These are phyloP conservation scores for Pythium sukuiense DNA, from an alignment of 352 stramenopile species.

Conservation along the genomic window DNA sequence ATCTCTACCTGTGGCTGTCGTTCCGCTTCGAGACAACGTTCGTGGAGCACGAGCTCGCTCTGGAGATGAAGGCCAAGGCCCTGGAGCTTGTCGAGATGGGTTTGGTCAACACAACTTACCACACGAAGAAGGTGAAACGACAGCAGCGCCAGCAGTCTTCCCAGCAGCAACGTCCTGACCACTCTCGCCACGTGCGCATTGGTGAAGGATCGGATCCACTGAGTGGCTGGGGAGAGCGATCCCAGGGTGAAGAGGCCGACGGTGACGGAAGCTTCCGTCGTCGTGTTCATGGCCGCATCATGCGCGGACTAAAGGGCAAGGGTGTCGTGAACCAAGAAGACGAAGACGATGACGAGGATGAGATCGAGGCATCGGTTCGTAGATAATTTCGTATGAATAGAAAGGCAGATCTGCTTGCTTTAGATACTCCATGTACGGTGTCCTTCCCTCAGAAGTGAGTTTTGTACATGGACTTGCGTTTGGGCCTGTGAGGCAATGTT, in stretches of 20 bases:
- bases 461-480: no score
- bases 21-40: slow-evolving; percentile 90
- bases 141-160: slow-evolving; percentile 2
- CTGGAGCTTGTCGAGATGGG: slow-evolving; percentile 72
- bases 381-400: neutral
- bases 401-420: no score
- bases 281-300: slow-evolving; percentile 21
- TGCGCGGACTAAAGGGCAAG: slow-evolving; percentile 13
- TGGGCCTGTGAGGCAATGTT: no score
- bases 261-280: slow-evolving; percentile 3
- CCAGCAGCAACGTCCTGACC: slow-evolving; percentile 9
- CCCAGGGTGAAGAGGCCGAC: slow-evolving; percentile 1
- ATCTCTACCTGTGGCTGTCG: slow-evolving; percentile 94
- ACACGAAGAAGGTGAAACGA: slow-evolving; percentile 48
- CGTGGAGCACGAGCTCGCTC: slow-evolving; percentile 60
- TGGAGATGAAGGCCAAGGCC: slow-evolving; percentile 64
- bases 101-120: slow-evolving; percentile 78
- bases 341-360: slow-evolving; percentile 7
- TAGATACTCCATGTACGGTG: no score
- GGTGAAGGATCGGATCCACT: slow-evolving; percentile 13
- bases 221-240: slow-evolving; percentile 3
- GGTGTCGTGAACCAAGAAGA: neutral
- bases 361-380: slow-evolving; percentile 3
- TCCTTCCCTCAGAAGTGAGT: no score
- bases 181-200: slow-evolving; percentile 14